Evolutionary conservation across 2,329 filamentous ascomycete species (phyloP), one percentile per base, ranked within the genome.

Genomic region (Ilyonectria sp.): DNA sequence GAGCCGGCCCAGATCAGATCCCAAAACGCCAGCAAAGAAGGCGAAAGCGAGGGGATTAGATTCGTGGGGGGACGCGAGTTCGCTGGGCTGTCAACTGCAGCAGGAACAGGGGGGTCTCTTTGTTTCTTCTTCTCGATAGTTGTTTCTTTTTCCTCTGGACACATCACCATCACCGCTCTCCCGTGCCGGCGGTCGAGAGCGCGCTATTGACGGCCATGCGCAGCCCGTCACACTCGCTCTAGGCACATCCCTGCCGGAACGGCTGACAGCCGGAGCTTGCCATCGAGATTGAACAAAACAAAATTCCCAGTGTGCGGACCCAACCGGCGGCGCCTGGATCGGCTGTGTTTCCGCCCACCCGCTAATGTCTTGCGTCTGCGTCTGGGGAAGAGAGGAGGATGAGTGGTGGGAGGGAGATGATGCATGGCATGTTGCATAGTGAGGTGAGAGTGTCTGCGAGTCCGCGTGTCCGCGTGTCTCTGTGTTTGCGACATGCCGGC

Each of bases 301-400:
- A 54, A 59, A 43, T 67, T 49, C 60, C 65, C 59, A 63, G 40
- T 26, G 40, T 59, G 50, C 47, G 64, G 59, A 40, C 54, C 60
- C 40, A 44, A 50, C 54, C 56, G 50, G 50, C 50, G 31, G 65
- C 55, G 49, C 55, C 44, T 55, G 56, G 65, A 67, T 67, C 65
- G 60, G 65, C 23, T 46, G 49, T 55, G 63, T 60, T 65, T 55
- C 57, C 63, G 56, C 44, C 35, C 43, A n/a, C 44, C 56, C 63
- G 50, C 57, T 13, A 57, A 60, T 65, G 63, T 57, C 63, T 60
- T 67, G 65, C 65, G 65, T 63, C 43, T 60, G 6, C 40, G 33
- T 44, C 47, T 56, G 49, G 60, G 65, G 49, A 61, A 56, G 26
- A 29, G 21, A 64, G 29, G n/a, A 46, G 29, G 44, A 56, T 40